Evolutionary conservation across 345 rosid genomes (phyloP), one percentile per base, ranked within the genome.

Genomic region (Triadica sebifera): DNA sequence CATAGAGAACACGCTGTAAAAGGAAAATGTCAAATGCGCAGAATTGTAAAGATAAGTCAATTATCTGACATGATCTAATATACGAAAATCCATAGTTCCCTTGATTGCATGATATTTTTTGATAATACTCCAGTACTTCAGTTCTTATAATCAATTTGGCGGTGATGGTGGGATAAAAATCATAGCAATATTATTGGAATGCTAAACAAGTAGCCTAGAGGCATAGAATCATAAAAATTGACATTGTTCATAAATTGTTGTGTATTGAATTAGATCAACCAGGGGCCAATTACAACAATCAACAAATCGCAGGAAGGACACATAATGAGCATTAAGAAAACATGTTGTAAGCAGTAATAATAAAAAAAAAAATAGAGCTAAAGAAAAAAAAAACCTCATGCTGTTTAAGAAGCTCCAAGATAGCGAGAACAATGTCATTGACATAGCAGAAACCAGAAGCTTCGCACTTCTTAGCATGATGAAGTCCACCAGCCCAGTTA

Each of bases 381-480:
- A n/a, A n/a, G n/a, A n/a, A n/a, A n/a, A n/a, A n/a, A n/a, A n/a
- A 79, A 74, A 87, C 93, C 93, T 89, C 91, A 49, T 87, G 89
- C 76, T 75, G 82, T 76, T 90, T 90, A 78, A 90, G 91, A 58
- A 89, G 93, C 81, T 90, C 93, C 55, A 90, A 81, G 75, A 90
- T 87, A 20, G 88, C 93, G 45, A 89, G 84, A 67, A 90, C 91
- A 74, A 90, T 89, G 77, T 90, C n/a, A n/a, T n/a, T n/a, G n/a
- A n/a, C n/a, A n/a, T n/a, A n/a, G n/a, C n/a, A n/a, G n/a, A n/a
- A n/a, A 1, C 91, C 91, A 19, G 91, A 88, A 74, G 91, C 91
- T 80, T 86, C 91, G 52, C 87, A 87, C 76, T 87, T 90, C 84
- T 88, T 88, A 63, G 93, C 91, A 79, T 88, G 95, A 76, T 88